Evolutionary conservation across 805 yeast species (phyloP).

Genomic region (Starmerella geochares): DNA sequence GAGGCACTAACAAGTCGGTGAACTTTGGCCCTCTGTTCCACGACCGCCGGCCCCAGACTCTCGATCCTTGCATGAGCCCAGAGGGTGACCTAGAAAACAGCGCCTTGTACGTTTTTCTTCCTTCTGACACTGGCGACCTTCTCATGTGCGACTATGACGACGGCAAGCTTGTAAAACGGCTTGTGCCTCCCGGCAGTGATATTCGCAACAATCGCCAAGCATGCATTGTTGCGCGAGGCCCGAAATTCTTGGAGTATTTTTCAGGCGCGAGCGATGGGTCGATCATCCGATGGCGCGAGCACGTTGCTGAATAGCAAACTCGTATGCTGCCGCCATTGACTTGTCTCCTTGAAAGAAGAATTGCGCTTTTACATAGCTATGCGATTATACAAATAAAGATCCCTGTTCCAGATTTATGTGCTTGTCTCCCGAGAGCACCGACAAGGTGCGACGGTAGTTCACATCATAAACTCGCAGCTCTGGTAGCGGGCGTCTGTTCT

Average conservation of each 20-base stretch:
- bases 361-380: too few relatives aligned
- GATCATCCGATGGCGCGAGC: conserved; percentile 42
- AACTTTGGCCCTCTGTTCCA: conserved; percentile 72
- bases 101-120: conserved; percentile 42
- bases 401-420: conserved; percentile 19
- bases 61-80: conserved; percentile 47
- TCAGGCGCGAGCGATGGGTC: conserved; percentile 63
- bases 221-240: conserved; percentile 43
- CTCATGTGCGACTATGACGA: conserved; percentile 47
- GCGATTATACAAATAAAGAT: conserved; percentile 14
- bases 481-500: conserved; percentile 39
- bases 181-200: conserved; percentile 31
- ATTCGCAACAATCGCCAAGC: conserved; percentile 36
- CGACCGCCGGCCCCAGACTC: conserved; percentile 49
- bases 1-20: conserved; percentile 47
- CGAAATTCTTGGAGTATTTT: conserved; percentile 39
- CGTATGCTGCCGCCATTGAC: background rate
- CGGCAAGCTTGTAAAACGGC: conserved; percentile 52
- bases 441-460: conserved; percentile 54
- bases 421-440: conserved; percentile 36
- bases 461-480: conserved; percentile 56
- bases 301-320: background rate
- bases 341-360: too few relatives aligned
- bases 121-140: conserved; percentile 67
- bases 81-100: conserved; percentile 37